Evolutionary conservation across 495 filamentous ascomycete species (phyloP).

Genomic region (Xylaria sp.): DNA sequence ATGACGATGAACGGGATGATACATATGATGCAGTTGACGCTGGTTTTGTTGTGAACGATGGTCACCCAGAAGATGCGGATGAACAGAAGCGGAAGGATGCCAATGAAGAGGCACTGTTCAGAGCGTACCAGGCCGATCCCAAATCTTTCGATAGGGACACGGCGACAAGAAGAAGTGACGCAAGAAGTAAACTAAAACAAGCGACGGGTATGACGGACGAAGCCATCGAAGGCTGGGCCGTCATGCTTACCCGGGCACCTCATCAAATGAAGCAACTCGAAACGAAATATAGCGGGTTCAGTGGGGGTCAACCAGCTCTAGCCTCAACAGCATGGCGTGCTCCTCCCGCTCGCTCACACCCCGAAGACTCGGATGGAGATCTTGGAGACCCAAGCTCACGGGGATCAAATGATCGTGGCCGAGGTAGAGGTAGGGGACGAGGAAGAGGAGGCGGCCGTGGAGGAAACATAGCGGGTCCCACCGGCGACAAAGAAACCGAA

Average conservation of each 20-base stretch:
- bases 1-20: conserved; percentile 97
- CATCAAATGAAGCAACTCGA: conserved; percentile 69
- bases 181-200: conserved; percentile 67
- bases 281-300: conserved; percentile 65
- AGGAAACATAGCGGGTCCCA: conserved; percentile 64
- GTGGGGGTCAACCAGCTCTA: conserved; percentile 66
- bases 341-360: conserved; percentile 50
- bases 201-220: conserved; percentile 93
- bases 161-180: conserved; percentile 66
- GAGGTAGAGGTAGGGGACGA: conserved; percentile 59
- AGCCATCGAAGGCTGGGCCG: conserved; percentile 89
- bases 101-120: conserved; percentile 68
- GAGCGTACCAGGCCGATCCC: conserved; percentile 65
- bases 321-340: conserved; percentile 67
- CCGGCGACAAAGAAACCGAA: conserved; percentile 65
- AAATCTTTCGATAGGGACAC: conserved; percentile 73
- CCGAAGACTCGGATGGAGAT: conserved; percentile 53
- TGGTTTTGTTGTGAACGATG: conserved; percentile 78
- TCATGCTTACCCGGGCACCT: conserved; percentile 82
- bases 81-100: conserved; percentile 51
- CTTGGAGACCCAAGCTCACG: conserved; percentile 35
- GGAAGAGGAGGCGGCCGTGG: conserved; percentile 58
- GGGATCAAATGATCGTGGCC: conserved; percentile 48
- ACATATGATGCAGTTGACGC: conserved; percentile 94
- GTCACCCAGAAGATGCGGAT: conserved; percentile 44